These are phyloP conservation scores for Byssothecium circinans DNA, from an alignment of 2,329 filamentous ascomycete genomes.

Conservation along the genomic window DNA sequence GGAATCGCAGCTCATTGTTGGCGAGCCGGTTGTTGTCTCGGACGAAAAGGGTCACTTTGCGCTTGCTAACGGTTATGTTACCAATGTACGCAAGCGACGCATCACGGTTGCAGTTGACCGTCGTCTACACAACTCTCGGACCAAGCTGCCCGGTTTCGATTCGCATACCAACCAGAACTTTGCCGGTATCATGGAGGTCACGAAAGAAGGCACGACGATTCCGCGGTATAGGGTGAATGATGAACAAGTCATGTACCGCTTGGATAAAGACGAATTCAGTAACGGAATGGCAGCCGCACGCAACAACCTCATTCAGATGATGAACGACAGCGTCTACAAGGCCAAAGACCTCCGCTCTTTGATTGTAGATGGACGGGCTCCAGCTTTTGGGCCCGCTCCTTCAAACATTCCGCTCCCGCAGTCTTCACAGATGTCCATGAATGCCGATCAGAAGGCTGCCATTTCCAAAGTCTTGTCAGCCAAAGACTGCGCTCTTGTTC, in stretches of 20 bases:
- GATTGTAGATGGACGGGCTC: constrained; percentile 75
- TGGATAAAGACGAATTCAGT: constrained; percentile 98
- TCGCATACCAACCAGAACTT: constrained; percentile 79
- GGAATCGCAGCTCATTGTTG: constrained; percentile 83
- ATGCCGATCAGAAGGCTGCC: constrained; percentile 81
- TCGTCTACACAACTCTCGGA: constrained; percentile 81
- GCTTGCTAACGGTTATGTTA: constrained; percentile 87
- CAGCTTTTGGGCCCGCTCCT: constrained; percentile 69
- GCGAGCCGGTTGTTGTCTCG: constrained; percentile 94
- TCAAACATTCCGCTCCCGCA: constrained; percentile 62
- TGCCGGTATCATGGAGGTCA: constrained; percentile 86
- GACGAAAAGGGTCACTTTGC: constrained; percentile 96
- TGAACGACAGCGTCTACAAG: constrained; percentile 75
- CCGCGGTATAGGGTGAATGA: constrained; percentile 47
- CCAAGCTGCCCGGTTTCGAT: constrained; percentile 75
- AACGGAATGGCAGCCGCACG: constrained; percentile 95
- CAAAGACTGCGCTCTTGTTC: constrained; percentile 91
- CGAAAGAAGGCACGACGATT: constrained; percentile 51
- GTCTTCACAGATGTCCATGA: constrained; percentile 66
- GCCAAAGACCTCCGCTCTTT: constrained; percentile 73
- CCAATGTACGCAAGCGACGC: constrained; percentile 70
- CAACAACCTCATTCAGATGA: constrained; percentile 90
- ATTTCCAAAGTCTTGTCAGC: constrained; percentile 96
- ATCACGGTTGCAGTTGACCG: constrained; percentile 91
- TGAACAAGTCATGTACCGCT: constrained; percentile 69